Conservation (phyloP, 1,139 yeast species). For the Trichomonascaceae sp. region DNA sequence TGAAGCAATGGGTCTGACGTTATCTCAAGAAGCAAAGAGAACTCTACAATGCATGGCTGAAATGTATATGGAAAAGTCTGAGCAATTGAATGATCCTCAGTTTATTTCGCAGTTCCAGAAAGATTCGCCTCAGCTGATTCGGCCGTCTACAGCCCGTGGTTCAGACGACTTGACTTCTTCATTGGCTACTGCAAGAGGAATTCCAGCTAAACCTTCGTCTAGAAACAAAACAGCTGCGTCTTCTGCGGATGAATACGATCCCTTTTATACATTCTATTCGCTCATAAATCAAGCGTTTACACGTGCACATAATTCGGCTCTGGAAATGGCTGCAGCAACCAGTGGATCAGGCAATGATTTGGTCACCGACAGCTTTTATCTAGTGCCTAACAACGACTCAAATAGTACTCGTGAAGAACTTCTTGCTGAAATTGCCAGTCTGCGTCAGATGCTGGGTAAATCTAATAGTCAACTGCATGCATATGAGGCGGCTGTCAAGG, state of each 20-base stretch:
- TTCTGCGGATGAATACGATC: slow-evolving; percentile 24
- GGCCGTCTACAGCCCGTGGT: not conserved
- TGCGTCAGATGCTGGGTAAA: slow-evolving; percentile 23
- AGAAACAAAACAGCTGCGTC: slow-evolving; percentile 9
- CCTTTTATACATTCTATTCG: slow-evolving; percentile 26
- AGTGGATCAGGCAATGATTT: slow-evolving; percentile 8
- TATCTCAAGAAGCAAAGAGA: slow-evolving; percentile 21
- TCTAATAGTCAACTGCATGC: slow-evolving; percentile 26
- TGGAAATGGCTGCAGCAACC: slow-evolving; percentile 14
- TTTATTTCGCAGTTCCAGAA: slow-evolving; percentile 5
- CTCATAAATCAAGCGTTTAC: slow-evolving; percentile 24
- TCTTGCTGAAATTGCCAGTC: slow-evolving; percentile 22
- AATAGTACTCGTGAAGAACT: slow-evolving; percentile 21
- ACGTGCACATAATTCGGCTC: slow-evolving; percentile 20
- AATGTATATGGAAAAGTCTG: slow-evolving; percentile 23
- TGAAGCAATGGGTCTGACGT: slow-evolving; percentile 22
- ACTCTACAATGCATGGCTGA: slow-evolving; percentile 25
- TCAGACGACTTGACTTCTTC: slow-evolving; percentile 23
- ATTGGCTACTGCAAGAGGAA: slow-evolving; percentile 30
- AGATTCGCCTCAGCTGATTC: not conserved
- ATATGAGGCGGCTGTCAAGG: slow-evolving; percentile 28
- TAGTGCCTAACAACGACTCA: slow-evolving; percentile 21
- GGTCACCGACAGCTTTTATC: slow-evolving; percentile 27
- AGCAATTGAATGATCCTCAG: slow-evolving; percentile 16
- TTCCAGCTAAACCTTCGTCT: slow-evolving; percentile 12